These are phyloP conservation scores for Cucurbita argyrosperma DNA, from an alignment of 306 rosid genomes.

Conservation along the genomic window DNA sequence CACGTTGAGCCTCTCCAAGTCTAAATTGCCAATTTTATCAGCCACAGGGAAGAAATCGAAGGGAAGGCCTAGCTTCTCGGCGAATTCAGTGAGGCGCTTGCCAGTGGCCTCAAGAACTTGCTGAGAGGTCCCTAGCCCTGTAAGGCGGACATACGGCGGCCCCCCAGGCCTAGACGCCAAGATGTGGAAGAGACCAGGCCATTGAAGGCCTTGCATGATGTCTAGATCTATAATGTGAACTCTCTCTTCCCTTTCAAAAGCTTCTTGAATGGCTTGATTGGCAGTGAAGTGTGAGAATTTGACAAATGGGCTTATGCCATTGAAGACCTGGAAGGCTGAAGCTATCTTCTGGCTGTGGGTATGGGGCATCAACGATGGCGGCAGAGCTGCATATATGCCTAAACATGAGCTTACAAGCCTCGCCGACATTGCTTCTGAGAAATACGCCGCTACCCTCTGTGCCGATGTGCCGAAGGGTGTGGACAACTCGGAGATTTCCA, in stretches of 20 bases:
- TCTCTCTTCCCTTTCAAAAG: slow-evolving; percentile 76
- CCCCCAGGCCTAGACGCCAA: slow-evolving; percentile 89
- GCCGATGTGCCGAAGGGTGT: slow-evolving; percentile 93
- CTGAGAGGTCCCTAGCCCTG: slow-evolving; percentile 79
- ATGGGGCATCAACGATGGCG: slow-evolving; percentile 22
- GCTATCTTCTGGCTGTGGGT: slow-evolving; percentile 64
- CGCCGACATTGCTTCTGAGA: slow-evolving; percentile 95
- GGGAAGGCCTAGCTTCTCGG: slow-evolving; percentile 74
- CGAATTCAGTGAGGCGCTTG: slow-evolving; percentile 72
- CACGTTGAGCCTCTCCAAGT: slow-evolving; percentile 54
- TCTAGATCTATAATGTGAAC: slow-evolving; percentile 92
- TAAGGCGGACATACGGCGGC: slow-evolving; percentile 75
- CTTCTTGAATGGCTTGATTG: slow-evolving; percentile 92
- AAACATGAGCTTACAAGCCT: slow-evolving; percentile 80
- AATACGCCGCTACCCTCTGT: slow-evolving; percentile 89
- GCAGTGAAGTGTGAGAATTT: slow-evolving; percentile 98
- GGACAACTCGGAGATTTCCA: slow-evolving; percentile 73
- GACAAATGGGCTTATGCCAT: slow-evolving; percentile 84
- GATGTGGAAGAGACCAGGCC: slow-evolving; percentile 95
- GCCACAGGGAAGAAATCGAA: slow-evolving; percentile 81
- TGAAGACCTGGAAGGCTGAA: slow-evolving; percentile 94
- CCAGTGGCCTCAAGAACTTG: slow-evolving; percentile 89
- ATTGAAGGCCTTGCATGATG: slow-evolving; percentile 92
- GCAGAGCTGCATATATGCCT: slow-evolving; percentile 68
- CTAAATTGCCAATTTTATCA: slow-evolving; percentile 75